These are phyloP conservation scores for Exutisphaerella laricina DNA, from an alignment of 2,329 filamentous ascomycete genomes.

Conservation along the genomic window DNA sequence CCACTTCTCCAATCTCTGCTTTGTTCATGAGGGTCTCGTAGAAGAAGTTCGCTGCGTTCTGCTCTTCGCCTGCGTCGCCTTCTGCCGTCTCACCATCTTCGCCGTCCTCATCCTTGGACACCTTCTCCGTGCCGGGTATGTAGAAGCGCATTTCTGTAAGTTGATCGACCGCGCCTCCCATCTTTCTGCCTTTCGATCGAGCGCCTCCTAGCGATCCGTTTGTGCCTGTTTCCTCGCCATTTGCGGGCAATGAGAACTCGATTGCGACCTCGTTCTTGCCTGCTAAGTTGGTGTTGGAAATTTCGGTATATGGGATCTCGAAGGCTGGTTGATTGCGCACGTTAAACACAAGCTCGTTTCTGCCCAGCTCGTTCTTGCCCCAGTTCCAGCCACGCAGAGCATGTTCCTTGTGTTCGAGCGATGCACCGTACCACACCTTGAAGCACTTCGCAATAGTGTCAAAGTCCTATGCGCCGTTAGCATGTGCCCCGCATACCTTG, in stretches of 20 bases:
- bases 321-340: conserved; percentile 96
- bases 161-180: conserved; percentile 82
- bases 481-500: neutral
- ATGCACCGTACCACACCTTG: conserved; percentile 97
- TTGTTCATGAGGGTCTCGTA: conserved; percentile 98
- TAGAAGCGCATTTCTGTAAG: conserved; percentile 99
- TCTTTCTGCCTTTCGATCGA: conserved; percentile 75
- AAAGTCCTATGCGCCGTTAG: conserved; percentile 58
- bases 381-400: conserved; percentile 97
- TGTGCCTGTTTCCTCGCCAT: conserved; percentile 64
- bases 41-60: conserved; percentile 94
- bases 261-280: conserved; percentile 97
- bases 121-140: conserved; percentile 79
- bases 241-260: conserved; percentile 75
- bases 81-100: conserved; percentile 61
- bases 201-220: conserved; percentile 71
- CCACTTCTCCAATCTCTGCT: conserved; percentile 97
- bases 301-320: conserved; percentile 94
- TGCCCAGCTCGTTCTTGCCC: conserved; percentile 96
- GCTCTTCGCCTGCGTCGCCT: conserved; percentile 64
- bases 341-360: conserved; percentile 92
- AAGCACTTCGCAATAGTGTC: conserved; percentile 88
- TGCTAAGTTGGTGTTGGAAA: conserved; percentile 94
- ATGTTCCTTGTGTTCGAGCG: conserved; percentile 87
- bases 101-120: conserved; percentile 56